A percentile compares a stretch with the other conserved stretches of the same genome.
Evolutionary conservation across 2,329 filamentous ascomycete species (phyloP).

Genomic region (Arthrobotrys sphaeroides): DNA sequence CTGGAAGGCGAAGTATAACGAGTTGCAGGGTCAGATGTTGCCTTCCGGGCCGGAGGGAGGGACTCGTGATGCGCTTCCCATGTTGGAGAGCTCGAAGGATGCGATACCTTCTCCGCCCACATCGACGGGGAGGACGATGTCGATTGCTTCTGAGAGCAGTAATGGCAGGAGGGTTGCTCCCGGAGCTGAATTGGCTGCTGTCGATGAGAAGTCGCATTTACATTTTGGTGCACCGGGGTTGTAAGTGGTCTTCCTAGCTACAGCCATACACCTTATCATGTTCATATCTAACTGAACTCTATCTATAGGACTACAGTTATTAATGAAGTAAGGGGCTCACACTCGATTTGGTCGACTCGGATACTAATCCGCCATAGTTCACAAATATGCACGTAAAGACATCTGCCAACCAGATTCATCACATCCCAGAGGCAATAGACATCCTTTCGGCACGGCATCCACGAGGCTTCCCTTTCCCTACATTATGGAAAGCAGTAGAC

Average conservation of each 20-base stretch:
- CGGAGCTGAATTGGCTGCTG: slow-evolving; percentile 20
- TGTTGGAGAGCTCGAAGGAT: background rate
- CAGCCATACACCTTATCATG: background rate
- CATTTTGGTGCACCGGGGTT: slow-evolving; percentile 47
- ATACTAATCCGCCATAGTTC: slow-evolving; percentile 25
- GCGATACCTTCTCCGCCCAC: slow-evolving; percentile 1
- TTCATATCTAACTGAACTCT: background rate
- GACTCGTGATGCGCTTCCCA: slow-evolving; percentile 2
- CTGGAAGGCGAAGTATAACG: slow-evolving; percentile 40
- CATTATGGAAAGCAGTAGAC: slow-evolving; percentile 47
- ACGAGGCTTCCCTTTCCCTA: slow-evolving; percentile 40
- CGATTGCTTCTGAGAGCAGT: background rate
- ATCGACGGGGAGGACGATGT: slow-evolving; percentile 14
- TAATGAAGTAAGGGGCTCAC: slow-evolving; percentile 22
- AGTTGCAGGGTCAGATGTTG: slow-evolving; percentile 26
- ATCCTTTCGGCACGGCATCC: slow-evolving; percentile 39
- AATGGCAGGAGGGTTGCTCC: background rate
- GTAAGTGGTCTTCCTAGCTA: slow-evolving; percentile 3
- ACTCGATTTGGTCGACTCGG: background rate
- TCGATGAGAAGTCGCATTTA: slow-evolving; percentile 45
- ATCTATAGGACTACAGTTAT: slow-evolving; percentile 40
- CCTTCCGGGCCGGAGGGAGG: background rate
- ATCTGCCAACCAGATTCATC: slow-evolving; percentile 12
- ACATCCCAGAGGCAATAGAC: slow-evolving; percentile 39
- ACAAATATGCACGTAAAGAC: slow-evolving; percentile 50